A percentile compares a stretch with the other conserved stretches of the same genome.
phyloP scores from a whole-genome alignment of 129 eudicot genomes.

The Tagetes patula region DNA sequence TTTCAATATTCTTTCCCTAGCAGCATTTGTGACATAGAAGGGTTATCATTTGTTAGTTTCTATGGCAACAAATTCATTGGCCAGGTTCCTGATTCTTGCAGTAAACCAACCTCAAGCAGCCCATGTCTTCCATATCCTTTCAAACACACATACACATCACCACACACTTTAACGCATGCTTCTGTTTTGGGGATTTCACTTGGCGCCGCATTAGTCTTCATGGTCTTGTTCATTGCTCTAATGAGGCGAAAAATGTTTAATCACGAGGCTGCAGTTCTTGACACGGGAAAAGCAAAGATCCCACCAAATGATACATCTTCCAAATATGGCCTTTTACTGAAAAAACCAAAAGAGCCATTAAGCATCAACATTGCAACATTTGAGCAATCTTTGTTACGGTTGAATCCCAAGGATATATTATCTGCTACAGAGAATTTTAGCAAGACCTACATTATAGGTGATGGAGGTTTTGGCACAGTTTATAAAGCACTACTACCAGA shows the following conservation, averaged over 20 bases:
- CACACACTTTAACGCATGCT: conserved; percentile 40
- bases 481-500: conserved; percentile 72
- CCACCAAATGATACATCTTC: conserved; percentile 39
- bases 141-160: conserved; percentile 25
- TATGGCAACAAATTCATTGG: conserved; percentile 61
- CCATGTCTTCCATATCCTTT: conserved; percentile 35
- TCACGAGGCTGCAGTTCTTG: conserved; percentile 35
- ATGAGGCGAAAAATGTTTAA: conserved; percentile 40
- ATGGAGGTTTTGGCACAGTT: conserved; percentile 93
- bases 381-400: conserved; percentile 65
- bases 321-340: conserved; percentile 53
- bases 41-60: conserved; percentile 56
- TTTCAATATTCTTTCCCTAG: conserved; percentile 62
- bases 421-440: conserved; percentile 95
- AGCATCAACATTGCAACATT: conserved; percentile 94
- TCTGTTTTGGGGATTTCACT: conserved; percentile 52
- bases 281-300: conserved; percentile 45
- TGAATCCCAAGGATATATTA: conserved; percentile 63
- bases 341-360: conserved; percentile 65
- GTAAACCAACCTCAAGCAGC: conserved; percentile 40
- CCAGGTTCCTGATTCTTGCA: conserved; percentile 60
- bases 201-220: conserved; percentile 36
- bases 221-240: conserved; percentile 44
- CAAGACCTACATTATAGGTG: conserved; percentile 84
- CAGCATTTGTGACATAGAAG: conserved; percentile 61